Conservation (phyloP, 2,329 filamentous ascomycete species). For the Hypomyces rosellus region DNA sequence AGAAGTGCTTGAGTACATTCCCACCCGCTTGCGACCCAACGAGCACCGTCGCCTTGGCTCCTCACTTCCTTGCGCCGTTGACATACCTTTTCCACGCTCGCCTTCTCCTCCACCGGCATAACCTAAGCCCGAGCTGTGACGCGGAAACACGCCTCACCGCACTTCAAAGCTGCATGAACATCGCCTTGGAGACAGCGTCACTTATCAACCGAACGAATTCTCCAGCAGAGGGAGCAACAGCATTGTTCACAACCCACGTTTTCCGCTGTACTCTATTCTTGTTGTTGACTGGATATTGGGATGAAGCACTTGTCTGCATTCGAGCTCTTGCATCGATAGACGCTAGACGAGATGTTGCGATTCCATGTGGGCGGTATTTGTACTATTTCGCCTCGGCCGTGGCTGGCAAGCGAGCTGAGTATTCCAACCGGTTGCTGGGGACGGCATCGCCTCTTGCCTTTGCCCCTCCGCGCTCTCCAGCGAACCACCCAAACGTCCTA, state of each 20-base stretch:
- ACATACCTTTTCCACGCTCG: constrained; percentile 75
- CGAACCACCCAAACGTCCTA: constrained; percentile 27
- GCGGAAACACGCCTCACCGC: constrained; percentile 61
- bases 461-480: constrained; percentile 22
- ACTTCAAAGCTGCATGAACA: constrained; percentile 67
- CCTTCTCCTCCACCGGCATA: constrained; percentile 83
- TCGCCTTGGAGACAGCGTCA: constrained; percentile 71
- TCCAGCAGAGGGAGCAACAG: constrained; percentile 62
- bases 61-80: constrained; percentile 67
- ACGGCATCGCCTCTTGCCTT: constrained; percentile 26
- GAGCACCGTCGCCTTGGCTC: constrained; percentile 62
- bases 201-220: constrained; percentile 63
- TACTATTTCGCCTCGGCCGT: constrained; percentile 72
- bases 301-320: constrained; percentile 66
- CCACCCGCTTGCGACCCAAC: constrained; percentile 66
- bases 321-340: constrained; percentile 66
- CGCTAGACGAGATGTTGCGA: constrained; percentile 63
- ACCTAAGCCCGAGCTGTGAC: constrained; percentile 67
- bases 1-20: constrained; percentile 66
- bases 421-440: constrained; percentile 32
- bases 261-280: constrained; percentile 83
- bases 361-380: constrained; percentile 73
- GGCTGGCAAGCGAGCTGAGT: constrained; percentile 46
- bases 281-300: constrained; percentile 66
- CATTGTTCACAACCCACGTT: constrained; percentile 73